Evolutionary conservation across 441 rosid species (phyloP).

Genomic region (Brassica balearica): DNA sequence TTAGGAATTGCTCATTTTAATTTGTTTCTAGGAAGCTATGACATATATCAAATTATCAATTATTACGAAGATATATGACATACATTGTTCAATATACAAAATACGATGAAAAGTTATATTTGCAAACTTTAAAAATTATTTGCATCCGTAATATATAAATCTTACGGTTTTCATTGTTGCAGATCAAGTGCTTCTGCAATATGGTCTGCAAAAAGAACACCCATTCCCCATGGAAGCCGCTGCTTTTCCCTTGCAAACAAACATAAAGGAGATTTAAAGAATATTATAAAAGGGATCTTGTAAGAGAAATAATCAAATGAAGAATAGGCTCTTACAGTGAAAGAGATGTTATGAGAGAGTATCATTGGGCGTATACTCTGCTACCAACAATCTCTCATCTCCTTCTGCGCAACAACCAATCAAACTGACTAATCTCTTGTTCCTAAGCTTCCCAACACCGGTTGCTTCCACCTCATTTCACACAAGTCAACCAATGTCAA

Average conservation of each 20-base stretch:
- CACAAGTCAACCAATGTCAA: constrained; percentile 31
- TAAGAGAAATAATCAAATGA: not conserved
- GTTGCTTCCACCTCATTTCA: constrained; percentile 61
- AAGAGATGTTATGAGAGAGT: constrained; percentile 78
- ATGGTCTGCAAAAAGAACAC: too few species aligned
- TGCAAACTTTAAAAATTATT: too few species aligned
- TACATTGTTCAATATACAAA: too few species aligned
- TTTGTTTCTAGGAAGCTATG: too few species aligned
- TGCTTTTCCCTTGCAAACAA: constrained; percentile 63
- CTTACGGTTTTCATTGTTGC: too few species aligned
- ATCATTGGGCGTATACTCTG: constrained; percentile 78
- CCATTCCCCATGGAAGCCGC: constrained; percentile 13
- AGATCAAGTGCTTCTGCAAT: too few species aligned
- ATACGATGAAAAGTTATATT: too few species aligned
- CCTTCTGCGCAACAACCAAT: constrained; percentile 81
- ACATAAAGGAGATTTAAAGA: constrained; percentile 24
- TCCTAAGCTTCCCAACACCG: constrained; percentile 70
- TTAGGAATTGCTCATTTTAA: too few species aligned
- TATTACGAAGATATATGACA: too few species aligned
- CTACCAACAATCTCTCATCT: constrained; percentile 73
- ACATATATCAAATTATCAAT: too few species aligned
- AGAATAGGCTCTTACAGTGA: constrained; percentile 52
- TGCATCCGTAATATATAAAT: too few species aligned
- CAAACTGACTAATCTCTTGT: constrained; percentile 67
- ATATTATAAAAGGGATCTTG: not conserved